phyloP scores from a whole-genome alignment of 2,329 filamentous ascomycete genomes.

The Phaeophleospora eucalypticola region DNA sequence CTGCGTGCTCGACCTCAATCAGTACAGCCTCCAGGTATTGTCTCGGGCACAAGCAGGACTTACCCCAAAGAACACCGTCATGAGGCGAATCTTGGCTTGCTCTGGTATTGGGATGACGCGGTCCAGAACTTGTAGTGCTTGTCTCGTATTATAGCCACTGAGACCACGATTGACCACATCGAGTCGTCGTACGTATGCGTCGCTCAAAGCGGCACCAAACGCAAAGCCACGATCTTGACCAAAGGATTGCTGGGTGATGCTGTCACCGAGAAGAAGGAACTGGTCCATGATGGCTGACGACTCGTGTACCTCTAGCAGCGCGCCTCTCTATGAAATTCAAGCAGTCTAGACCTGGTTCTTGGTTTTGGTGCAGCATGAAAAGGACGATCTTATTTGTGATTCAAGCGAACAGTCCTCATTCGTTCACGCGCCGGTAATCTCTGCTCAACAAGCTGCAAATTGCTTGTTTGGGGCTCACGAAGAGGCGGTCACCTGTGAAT shows the following conservation, averaged over 20 bases:
- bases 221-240: conserved; percentile 62
- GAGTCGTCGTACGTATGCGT: conserved; percentile 66
- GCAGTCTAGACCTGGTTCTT: background rate
- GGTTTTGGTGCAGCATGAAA: too few species aligned
- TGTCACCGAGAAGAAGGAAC: conserved; percentile 81
- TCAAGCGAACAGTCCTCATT: too few species aligned
- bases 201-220: conserved; percentile 67
- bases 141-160: conserved; percentile 75
- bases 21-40: background rate
- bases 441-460: too few species aligned
- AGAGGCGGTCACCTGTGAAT: too few species aligned
- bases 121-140: conserved; percentile 66
- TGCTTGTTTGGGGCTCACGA: too few species aligned
- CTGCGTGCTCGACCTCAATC: background rate
- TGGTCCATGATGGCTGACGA: conserved; percentile 44
- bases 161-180: conserved; percentile 89
- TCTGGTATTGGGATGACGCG: conserved; percentile 66
- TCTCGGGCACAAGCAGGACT: background rate
- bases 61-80: conserved; percentile 63
- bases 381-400: too few species aligned
- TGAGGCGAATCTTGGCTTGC: conserved; percentile 58
- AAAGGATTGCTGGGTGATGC: conserved; percentile 69
- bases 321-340: background rate
- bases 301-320: background rate
- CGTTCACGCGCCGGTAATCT: too few species aligned